Conservation (phyloP, 176 grass and related monocot species). For the Carex littledalei region DNA sequence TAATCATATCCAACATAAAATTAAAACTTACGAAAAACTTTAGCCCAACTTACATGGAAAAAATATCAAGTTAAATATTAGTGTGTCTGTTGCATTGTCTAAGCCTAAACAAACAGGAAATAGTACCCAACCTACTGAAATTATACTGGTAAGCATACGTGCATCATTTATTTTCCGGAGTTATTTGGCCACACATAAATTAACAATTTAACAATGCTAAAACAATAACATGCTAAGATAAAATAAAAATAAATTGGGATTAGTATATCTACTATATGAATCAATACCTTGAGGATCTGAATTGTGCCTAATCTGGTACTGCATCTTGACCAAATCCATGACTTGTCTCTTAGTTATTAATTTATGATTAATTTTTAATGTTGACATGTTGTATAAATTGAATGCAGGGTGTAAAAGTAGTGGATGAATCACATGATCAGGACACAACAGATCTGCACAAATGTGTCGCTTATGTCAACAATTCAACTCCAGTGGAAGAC, state of each 20-base stretch:
- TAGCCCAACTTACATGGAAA: background rate
- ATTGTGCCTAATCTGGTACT: background rate
- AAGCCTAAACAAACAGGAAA: background rate
- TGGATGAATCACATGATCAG: conserved; percentile 92
- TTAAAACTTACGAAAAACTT: background rate
- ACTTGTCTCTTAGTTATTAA: background rate
- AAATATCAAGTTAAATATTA: background rate
- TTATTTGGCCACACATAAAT: background rate
- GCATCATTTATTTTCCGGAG: background rate
- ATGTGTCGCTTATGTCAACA: conserved; percentile 57
- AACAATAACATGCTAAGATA: background rate
- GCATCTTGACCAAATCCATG: background rate
- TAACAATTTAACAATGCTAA: background rate
- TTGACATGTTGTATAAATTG: background rate
- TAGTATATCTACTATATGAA: background rate
- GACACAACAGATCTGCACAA: conserved; percentile 97
- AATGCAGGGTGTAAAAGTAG: conserved; percentile 54
- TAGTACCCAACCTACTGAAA: background rate
- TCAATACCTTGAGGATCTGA: background rate
- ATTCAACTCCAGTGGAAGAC: conserved; percentile 20
- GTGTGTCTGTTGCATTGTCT: background rate
- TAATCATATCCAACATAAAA: background rate
- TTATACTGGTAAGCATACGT: background rate
- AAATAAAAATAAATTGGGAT: background rate
- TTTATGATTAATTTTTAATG: background rate